Base-by-base conservation (phyloP, 345 rosid species). In the Capsella bursapastoris region DNA sequence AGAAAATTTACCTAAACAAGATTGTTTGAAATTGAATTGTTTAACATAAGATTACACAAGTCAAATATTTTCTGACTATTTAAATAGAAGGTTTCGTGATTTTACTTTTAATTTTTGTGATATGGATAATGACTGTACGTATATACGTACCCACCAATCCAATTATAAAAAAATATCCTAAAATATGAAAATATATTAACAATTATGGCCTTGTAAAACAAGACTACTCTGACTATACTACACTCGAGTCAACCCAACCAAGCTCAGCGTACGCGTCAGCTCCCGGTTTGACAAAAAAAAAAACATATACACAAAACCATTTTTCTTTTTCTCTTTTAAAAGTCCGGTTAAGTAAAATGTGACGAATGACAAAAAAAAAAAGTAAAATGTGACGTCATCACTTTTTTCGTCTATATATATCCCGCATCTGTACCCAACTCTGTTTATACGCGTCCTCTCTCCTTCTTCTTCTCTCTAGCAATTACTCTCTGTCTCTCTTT, bases 221-320 rank as follows among this genome's bases (percentile, higher is more conserved):
- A 50, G 56, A 7, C 28, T 49, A 7, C 12, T 49, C 15, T 34
- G 37, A 34, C 37, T 34, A 34, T 7, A 34, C 37, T 6, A 6
- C 53, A 49, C 53, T 7, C 43, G 50, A 76, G 70, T 70, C 75
- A 69, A 70, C 56, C 3, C 25, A 12, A 69, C 51, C 53, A 48
- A 61, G 16, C 73, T 67, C 68, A 75, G 78, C 73, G 5, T n/a
- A 69, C 75, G 74, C 74, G 74, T 76, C 79, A 69, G 59, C 60
- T 13, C 12, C 80, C 59, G 75, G 80, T 76, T 76, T 35, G 15
- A 7, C 37, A 34, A 34, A 34, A 34, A 34, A 29, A 3, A 29
- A 15, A 15, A 5, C 18, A 38, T 16, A 47, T 2, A 14, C 7
- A 29, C 35, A 40, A 22, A 67, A 59, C 73, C 73, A 64, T 2